These are phyloP conservation scores for Tricholoma matsutake DNA, from an alignment of 768 basidiomycete genomes.

Conservation along the genomic window DNA sequence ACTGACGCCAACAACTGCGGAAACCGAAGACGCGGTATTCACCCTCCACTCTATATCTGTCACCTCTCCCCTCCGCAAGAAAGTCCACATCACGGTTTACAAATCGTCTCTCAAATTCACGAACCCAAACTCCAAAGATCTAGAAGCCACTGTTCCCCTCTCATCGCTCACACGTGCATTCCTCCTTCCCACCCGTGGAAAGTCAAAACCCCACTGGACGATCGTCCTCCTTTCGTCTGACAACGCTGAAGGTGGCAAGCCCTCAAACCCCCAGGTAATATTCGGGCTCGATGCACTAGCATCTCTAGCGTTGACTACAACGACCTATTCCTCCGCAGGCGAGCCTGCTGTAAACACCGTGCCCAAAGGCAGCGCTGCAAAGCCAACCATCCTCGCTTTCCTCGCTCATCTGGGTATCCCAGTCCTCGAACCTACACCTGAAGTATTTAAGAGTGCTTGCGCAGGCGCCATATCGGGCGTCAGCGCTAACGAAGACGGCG, in stretches of 20 bases:
- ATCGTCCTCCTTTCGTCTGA: conserved; percentile 61
- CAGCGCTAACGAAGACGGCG: conserved; percentile 38
- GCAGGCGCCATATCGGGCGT: conserved; percentile 29
- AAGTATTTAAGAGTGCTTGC: conserved; percentile 57
- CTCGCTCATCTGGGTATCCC: conserved; percentile 45
- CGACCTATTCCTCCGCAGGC: conserved; percentile 27
- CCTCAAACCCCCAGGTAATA: conserved; percentile 52
- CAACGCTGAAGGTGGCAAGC: conserved; percentile 41
- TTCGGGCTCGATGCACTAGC: conserved; percentile 67
- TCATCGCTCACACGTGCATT: conserved; percentile 57
- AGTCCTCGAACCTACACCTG: conserved; percentile 44
- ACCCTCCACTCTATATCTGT: conserved; percentile 63
- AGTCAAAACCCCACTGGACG: conserved; percentile 70
- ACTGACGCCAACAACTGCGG: conserved; percentile 12
- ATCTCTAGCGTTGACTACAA: conserved; percentile 42
- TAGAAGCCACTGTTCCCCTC: conserved; percentile 52
- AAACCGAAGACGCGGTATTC: conserved; percentile 45
- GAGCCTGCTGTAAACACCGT: conserved; percentile 27
- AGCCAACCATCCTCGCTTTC: conserved; percentile 48
- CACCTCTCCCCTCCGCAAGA: conserved; percentile 76
- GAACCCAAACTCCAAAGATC: conserved; percentile 44
- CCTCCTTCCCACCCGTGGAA: conserved; percentile 71
- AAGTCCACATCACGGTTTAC: conserved; percentile 63
- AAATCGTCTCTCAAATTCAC: conserved; percentile 48
- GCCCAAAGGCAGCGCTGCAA: conserved; percentile 52